Evolutionary conservation across 345 rosid species (phyloP).

Genomic region (Sonneratia alba): DNA sequence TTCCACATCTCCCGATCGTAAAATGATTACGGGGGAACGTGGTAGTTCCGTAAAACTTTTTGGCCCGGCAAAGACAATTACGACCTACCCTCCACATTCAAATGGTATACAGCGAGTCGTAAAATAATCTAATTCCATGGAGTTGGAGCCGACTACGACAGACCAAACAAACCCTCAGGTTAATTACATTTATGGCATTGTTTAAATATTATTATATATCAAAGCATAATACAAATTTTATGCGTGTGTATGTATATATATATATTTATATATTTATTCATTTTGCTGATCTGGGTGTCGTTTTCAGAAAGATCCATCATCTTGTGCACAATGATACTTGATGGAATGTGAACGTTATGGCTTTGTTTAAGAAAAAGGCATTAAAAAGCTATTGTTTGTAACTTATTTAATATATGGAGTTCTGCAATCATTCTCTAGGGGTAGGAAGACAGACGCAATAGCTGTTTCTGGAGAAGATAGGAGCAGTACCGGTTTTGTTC

Average conservation of each 20-base stretch:
- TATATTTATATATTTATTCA: not conserved
- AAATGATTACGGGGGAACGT: too few relatives aligned
- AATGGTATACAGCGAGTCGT: too few relatives aligned
- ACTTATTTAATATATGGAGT: conserved; percentile 19
- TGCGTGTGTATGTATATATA: too few relatives aligned
- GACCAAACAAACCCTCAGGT: not conserved
- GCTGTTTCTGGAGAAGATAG: too few relatives aligned
- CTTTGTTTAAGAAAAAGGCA: conserved; percentile 8
- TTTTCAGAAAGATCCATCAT: conserved; percentile 31
- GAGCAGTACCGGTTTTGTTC: too few relatives aligned
- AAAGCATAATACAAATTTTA: not conserved
- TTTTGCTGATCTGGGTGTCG: conserved; percentile 19
- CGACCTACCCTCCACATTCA: too few relatives aligned
- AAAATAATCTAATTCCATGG: not conserved
- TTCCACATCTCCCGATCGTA: too few relatives aligned
- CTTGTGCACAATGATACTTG: conserved; percentile 27
- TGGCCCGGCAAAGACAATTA: too few relatives aligned
- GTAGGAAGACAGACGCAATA: not conserved
- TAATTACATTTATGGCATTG: not conserved
- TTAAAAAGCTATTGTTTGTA: conserved; percentile 38
- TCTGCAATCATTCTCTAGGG: conserved; percentile 18
- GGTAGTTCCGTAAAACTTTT: too few relatives aligned
- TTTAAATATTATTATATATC: not conserved
- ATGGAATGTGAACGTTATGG: conserved; percentile 22
- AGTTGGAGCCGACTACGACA: not conserved